Base-by-base conservation (phyloP, 2,329 filamentous ascomycete species). In the Cercospora berteroae region DNA sequence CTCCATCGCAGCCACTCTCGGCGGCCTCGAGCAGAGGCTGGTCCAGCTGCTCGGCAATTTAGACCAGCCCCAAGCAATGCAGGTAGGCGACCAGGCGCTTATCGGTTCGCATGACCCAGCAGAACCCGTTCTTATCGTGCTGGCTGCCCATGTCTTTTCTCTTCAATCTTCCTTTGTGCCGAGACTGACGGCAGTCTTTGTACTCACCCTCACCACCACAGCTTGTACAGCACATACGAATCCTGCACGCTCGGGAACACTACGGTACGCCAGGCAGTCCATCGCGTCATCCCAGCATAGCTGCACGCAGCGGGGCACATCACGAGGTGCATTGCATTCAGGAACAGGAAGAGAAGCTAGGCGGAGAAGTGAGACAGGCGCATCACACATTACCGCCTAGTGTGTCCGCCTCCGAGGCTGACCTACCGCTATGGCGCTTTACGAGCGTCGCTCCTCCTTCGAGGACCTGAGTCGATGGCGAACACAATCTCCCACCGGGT, bases 401-500 rank as follows among this genome's bases (percentile, higher is more conserved):
- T 42, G 36, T 36, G 25, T 25, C 36, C 58, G 20, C 23, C 58
- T 42, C 18, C 20, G 58, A 60, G 58, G 39, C 36, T n/a, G 33
- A 20, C n/a, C 27, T 42, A 23, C 56, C 44, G 65, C 1, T 48
- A 74, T 74, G 73, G 70, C 72, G n/a, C 67, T 74, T 60, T 72
- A 67, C 67, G 71, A 74, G 64, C 71, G 73, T 44, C 72, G 73
- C 50, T 71, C 70, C 58, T 74, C 72, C 8, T 72, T 74, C 62
- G 73, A 74, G 64, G 68, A 69, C 63, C 71, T 73, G 58, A 69
- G 72, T 50, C 70, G 70, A 29, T 73, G 72, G 69, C 71, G 74
- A 33, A 69, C 71, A 50, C 69, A 74, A 60, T 78, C 77, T 12
- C 76, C 77, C 1, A 72, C 75, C 33, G 75, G 74, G 55, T 78